Conservation (phyloP, 176 grass and related monocot genomes). For the Pontederia paniculata region DNA sequence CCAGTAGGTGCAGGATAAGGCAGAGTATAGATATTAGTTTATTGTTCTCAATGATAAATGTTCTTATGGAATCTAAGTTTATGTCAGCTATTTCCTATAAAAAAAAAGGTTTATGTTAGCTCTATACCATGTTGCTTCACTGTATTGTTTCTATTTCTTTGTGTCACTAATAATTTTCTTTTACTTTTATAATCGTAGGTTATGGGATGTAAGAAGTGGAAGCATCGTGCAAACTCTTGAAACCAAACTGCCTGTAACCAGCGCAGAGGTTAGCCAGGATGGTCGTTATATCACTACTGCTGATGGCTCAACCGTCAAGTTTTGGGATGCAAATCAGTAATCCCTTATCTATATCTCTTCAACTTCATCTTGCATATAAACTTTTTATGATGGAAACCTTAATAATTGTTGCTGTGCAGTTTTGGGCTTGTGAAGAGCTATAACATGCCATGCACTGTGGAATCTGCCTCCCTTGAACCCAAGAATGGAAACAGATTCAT, state of each 20-base stretch:
- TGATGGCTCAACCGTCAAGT: constrained; percentile 86
- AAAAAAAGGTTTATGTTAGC: too few species aligned
- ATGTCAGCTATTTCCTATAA: too few species aligned
- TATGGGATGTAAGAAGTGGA: constrained; percentile 90
- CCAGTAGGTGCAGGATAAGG: too few species aligned
- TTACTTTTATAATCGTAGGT: constrained; percentile 20
- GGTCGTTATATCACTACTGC: constrained; percentile 95
- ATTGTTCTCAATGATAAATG: too few species aligned
- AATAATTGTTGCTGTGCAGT: constrained; percentile 29
- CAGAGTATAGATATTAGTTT: too few species aligned
- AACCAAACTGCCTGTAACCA: constrained; percentile 82
- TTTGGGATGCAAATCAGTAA: constrained; percentile 95
- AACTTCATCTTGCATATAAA: background rate
- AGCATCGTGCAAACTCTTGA: constrained; percentile 96
- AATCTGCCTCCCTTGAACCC: constrained; percentile 91
- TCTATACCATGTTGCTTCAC: too few species aligned
- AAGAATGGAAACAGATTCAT: constrained; percentile 79
- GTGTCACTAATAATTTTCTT: background rate
- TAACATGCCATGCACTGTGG: constrained; percentile 80
- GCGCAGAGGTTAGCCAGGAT: constrained; percentile 90
- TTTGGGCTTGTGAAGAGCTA: constrained; percentile 97
- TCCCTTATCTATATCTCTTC: background rate
- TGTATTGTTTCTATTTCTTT: too few species aligned
- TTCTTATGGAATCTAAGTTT: too few species aligned
- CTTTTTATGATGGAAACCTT: background rate